phyloP scores from a whole-genome alignment of 164 flowering plant genomes.

The Magnolia kwangsiensis region DNA sequence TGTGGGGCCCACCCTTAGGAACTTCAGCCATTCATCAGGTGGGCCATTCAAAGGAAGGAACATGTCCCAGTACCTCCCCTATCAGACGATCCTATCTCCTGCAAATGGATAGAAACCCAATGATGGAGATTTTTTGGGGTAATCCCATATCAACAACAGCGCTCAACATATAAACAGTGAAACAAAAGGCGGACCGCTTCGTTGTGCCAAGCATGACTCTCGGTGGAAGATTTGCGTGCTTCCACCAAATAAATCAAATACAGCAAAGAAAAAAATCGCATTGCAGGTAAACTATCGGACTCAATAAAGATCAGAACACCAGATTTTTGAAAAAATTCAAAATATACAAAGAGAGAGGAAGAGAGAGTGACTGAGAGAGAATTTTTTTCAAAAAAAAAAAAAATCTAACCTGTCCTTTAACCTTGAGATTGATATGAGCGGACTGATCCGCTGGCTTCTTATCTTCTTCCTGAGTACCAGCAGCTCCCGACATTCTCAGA shows the following conservation, averaged over 20 bases:
- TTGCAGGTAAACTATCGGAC: not conserved
- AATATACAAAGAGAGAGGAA: not conserved
- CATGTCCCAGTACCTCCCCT: too few species aligned
- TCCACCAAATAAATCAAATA: not conserved
- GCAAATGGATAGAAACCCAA: too few species aligned
- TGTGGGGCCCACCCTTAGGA: too few species aligned
- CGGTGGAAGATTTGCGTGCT: too few species aligned
- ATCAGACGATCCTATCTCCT: too few species aligned
- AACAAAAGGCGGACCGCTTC: too few species aligned
- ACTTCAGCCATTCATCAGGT: too few species aligned
- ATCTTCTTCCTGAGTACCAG: conserved; percentile 20
- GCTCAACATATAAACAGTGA: too few species aligned
- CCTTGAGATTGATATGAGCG: conserved; percentile 28
- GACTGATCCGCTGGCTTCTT: conserved; percentile 24
- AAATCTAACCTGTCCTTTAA: conserved; percentile 19
- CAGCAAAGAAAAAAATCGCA: not conserved
- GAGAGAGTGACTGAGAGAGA: not conserved
- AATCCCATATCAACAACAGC: too few species aligned
- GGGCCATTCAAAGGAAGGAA: too few species aligned
- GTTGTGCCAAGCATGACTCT: too few species aligned
- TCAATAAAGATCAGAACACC: not conserved
- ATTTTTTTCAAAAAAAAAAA: not conserved
- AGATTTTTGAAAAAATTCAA: not conserved
- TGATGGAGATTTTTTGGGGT: too few species aligned
- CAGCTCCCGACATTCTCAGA: conserved; percentile 15